Conservation (phyloP, 2,329 filamentous ascomycete species). For the Purpureocillium lavendulum region DNA sequence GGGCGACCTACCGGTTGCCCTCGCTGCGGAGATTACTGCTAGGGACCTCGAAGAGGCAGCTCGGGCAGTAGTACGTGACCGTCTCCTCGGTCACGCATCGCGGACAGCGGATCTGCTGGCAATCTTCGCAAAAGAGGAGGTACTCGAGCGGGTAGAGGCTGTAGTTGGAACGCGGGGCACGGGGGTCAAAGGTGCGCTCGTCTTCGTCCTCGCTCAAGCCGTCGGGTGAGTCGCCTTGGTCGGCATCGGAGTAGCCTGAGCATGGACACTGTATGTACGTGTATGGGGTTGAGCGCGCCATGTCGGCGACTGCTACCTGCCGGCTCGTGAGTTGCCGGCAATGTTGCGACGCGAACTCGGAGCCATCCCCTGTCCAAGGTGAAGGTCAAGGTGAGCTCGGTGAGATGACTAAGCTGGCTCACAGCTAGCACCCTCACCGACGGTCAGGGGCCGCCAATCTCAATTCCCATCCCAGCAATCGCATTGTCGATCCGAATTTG, state of each 20-base stretch:
- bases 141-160: slow-evolving; percentile 90
- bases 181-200: slow-evolving; percentile 77
- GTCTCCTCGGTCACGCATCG: slow-evolving; percentile 91
- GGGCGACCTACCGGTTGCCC: slow-evolving; percentile 67
- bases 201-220: slow-evolving; percentile 52
- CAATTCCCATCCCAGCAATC: too few species aligned
- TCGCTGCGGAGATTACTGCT: slow-evolving; percentile 88
- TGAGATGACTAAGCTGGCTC: not conserved
- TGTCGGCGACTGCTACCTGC: slow-evolving; percentile 16
- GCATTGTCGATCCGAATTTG: too few species aligned
- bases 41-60: slow-evolving; percentile 90
- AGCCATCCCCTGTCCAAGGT: too few species aligned
- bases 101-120: slow-evolving; percentile 89
- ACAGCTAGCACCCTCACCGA: too few species aligned
- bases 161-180: slow-evolving; percentile 77
- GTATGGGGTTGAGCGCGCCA: slow-evolving; percentile 50
- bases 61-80: slow-evolving; percentile 90
- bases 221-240: slow-evolving; percentile 22
- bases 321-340: not conserved
- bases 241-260: slow-evolving; percentile 34
- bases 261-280: slow-evolving; percentile 62
- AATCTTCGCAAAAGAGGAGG: slow-evolving; percentile 94
- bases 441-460: too few species aligned
- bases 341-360: too few species aligned
- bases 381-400: not conserved